A percentile compares a stretch with the other conserved stretches of the same genome.
Evolutionary conservation across 2,329 filamentous ascomycete species (phyloP).

Genomic region (Diatrype stigma): DNA sequence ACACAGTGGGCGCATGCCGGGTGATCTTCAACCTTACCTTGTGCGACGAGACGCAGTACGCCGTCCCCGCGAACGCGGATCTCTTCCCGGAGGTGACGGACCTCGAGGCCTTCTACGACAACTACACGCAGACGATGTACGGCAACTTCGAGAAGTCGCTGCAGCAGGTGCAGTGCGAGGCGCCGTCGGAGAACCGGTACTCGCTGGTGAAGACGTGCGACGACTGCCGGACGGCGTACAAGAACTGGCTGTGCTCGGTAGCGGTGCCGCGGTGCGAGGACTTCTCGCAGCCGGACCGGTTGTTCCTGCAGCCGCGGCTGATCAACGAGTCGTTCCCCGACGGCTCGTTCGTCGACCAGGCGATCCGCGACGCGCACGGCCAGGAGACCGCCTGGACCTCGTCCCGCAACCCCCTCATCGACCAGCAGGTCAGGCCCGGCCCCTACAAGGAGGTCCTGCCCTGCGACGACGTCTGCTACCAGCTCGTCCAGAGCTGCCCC

Average conservation of each 20-base stretch:
- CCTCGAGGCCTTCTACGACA: conserved; percentile 73
- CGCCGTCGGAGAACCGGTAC: conserved; percentile 67
- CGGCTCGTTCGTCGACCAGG: conserved; percentile 48
- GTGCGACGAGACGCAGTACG: conserved; percentile 84
- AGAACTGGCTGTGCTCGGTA: conserved; percentile 90
- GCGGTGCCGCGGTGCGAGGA: conserved; percentile 90
- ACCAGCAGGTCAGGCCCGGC: conserved; percentile 67
- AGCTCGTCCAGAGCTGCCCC: conserved; percentile 81
- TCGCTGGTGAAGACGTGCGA: conserved; percentile 73
- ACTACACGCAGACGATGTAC: conserved; percentile 65
- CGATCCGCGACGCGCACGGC: conserved; percentile 22
- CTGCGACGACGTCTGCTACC: conserved; percentile 83
- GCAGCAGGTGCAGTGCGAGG: conserved; percentile 81
- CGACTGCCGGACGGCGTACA: conserved; percentile 79
- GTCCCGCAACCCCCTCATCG: conserved; percentile 71
- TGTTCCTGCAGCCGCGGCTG: conserved; percentile 64
- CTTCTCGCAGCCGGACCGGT: conserved; percentile 51
- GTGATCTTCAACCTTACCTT: conserved; percentile 84
- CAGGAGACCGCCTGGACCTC: conserved; percentile 40
- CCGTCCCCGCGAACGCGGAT: conserved; percentile 75
- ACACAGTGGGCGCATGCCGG: conserved; percentile 52
- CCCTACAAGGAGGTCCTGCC: conserved; percentile 93
- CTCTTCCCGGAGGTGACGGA: conserved; percentile 55
- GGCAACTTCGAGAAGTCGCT: conserved; percentile 76
- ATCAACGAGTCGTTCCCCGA: conserved; percentile 68